Evolutionary conservation across 75 land plant species (phyloP).

Genomic region (Picea sitchensis): DNA sequence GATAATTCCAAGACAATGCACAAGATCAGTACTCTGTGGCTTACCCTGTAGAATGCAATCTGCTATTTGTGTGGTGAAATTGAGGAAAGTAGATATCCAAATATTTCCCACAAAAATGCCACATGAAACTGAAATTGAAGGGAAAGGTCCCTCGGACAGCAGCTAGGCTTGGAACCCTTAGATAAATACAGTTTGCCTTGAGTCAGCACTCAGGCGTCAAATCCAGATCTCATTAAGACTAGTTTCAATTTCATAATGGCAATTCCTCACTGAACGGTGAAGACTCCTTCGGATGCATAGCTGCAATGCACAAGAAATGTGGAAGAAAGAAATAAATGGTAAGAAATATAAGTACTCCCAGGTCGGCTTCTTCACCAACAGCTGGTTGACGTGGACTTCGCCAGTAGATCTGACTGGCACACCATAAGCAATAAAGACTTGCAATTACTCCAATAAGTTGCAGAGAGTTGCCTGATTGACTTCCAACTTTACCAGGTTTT

Average conservation of each 20-base stretch:
- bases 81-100: too few relatives aligned
- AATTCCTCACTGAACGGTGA: constrained; percentile 19
- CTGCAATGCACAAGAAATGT: constrained; percentile 52
- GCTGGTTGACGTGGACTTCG: constrained; percentile 60
- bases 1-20: too few relatives aligned
- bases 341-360: constrained; percentile 69
- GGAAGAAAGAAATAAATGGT: constrained; percentile 64
- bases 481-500: constrained; percentile 18
- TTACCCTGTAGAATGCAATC: too few relatives aligned
- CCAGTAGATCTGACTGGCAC: constrained; percentile 67
- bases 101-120: too few relatives aligned
- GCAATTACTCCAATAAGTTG: constrained; percentile 43
- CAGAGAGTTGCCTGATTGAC: constrained; percentile 24
- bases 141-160: too few relatives aligned
- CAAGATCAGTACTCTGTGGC: too few relatives aligned
- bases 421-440: constrained; percentile 68
- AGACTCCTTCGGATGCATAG: constrained; percentile 43
- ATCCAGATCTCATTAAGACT: too few relatives aligned
- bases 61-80: too few relatives aligned
- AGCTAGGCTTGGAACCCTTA: too few relatives aligned
- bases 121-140: too few relatives aligned
- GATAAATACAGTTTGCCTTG: too few relatives aligned
- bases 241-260: constrained; percentile 25
- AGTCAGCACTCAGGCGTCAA: too few relatives aligned
- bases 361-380: constrained; percentile 86